Conservation (phyloP, 2,329 filamentous ascomycete species). For the Pleoardoris graminearum region DNA sequence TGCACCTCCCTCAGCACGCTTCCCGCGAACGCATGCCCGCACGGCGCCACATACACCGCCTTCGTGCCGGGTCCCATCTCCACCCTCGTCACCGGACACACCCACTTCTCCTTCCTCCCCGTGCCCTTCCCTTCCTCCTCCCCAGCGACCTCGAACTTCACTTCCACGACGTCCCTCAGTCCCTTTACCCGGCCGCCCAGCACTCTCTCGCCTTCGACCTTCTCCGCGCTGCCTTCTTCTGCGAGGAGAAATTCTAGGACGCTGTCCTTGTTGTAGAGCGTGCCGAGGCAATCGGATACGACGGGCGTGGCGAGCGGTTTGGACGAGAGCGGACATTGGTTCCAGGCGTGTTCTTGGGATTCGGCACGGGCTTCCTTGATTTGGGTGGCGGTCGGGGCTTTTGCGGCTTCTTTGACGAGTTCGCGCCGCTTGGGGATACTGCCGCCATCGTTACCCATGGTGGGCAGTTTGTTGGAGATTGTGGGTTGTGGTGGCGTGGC, state of each 20-base stretch:
- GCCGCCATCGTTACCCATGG: constrained; percentile 97
- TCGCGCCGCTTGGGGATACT: constrained; percentile 93
- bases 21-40: constrained; percentile 92
- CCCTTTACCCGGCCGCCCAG: constrained; percentile 70
- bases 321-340: constrained; percentile 82
- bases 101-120: constrained; percentile 62
- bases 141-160: constrained; percentile 70
- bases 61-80: constrained; percentile 77
- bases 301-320: constrained; percentile 72
- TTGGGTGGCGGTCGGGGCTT: constrained; percentile 78
- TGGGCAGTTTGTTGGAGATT: constrained; percentile 4
- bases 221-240: constrained; percentile 61
- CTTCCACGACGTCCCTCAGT: constrained; percentile 82
- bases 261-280: constrained; percentile 93
- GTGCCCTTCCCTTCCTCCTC: constrained; percentile 41
- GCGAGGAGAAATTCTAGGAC: constrained; percentile 70
- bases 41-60: constrained; percentile 88
- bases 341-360: constrained; percentile 84
- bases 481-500: neutral
- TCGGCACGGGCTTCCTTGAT: constrained; percentile 87
- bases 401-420: constrained; percentile 90
- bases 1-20: constrained; percentile 80
- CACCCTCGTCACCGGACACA: constrained; percentile 87
- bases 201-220: constrained; percentile 55
- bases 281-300: constrained; percentile 82